Evolutionary conservation across 805 yeast genomes (phyloP).

Genomic region (Candida caryicola): DNA sequence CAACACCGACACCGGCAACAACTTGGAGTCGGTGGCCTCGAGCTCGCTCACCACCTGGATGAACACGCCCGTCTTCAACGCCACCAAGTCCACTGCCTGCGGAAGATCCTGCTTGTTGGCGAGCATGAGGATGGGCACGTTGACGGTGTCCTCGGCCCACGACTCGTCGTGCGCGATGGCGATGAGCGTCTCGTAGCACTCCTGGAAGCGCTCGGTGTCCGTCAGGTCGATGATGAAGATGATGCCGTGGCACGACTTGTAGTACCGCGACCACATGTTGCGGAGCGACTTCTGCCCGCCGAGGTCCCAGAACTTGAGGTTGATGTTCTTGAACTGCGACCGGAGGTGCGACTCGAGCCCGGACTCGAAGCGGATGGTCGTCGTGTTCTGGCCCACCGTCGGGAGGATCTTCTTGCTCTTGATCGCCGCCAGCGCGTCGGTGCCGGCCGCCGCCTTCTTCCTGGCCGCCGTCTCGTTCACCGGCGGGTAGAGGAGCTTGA

Average conservation of each 20-base stretch:
- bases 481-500: conserved; percentile 35
- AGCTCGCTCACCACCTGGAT: conserved; percentile 76
- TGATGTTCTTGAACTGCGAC: conserved; percentile 39
- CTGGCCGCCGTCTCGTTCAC: conserved; percentile 19
- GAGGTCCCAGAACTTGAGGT: conserved; percentile 89
- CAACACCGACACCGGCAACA: conserved; percentile 84
- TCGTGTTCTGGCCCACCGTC: conserved; percentile 90
- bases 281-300: conserved; percentile 93
- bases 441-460: conserved; percentile 12
- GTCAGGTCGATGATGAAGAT: conserved; percentile 91
- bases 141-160: conserved; percentile 44
- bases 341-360: conserved; percentile 33
- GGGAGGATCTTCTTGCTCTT: conserved; percentile 69
- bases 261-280: conserved; percentile 84
- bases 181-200: conserved; percentile 66
- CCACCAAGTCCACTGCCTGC: conserved; percentile 43
- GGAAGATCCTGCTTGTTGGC: conserved; percentile 89
- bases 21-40: conserved; percentile 88
- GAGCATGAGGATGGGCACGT: conserved; percentile 88
- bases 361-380: conserved; percentile 39
- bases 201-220: conserved; percentile 77
- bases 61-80: conserved; percentile 79
- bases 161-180: conserved; percentile 41
- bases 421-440: conserved; percentile 22
- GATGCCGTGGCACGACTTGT: conserved; percentile 82